A percentile compares a stretch with the other conserved stretches of the same genome.
Conservation (phyloP, 2,329 filamentous ascomycete genomes). For the Biscogniauxia marginata region DNA sequence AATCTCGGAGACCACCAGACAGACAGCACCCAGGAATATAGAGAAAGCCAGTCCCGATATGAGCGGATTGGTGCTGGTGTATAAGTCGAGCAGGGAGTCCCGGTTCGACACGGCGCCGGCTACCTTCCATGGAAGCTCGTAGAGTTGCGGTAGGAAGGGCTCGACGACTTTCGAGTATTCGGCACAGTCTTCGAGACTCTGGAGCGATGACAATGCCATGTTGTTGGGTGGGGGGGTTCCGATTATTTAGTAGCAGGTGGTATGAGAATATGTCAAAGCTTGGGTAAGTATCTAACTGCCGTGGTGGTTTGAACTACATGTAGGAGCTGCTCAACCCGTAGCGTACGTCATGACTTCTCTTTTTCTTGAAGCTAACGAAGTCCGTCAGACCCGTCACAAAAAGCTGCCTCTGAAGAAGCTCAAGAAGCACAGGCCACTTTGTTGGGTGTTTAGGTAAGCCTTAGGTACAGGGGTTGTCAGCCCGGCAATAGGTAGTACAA, state of each 20-base stretch:
- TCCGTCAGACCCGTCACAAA: no score
- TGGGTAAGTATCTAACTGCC: no score
- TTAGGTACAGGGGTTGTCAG: not conserved
- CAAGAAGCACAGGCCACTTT: slow-evolving; percentile 1
- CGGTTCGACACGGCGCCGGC: slow-evolving; percentile 58
- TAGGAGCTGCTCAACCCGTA: not conserved
- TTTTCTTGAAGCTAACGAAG: no score
- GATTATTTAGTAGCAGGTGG: no score
- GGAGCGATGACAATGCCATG: slow-evolving; percentile 73
- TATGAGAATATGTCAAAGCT: no score
- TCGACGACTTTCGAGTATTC: slow-evolving; percentile 72
- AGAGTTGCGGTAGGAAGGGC: slow-evolving; percentile 71
- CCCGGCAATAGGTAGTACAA: no score
- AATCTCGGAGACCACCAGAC: slow-evolving; percentile 75
- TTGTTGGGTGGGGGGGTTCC: no score
- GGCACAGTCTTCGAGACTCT: slow-evolving; percentile 69
- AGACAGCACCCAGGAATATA: slow-evolving; percentile 66
- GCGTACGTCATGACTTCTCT: not conserved
- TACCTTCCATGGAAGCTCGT: slow-evolving; percentile 65
- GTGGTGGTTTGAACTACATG: no score
- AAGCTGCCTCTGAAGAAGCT: not conserved
- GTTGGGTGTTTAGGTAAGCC: not conserved
- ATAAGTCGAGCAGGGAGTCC: slow-evolving; percentile 67
- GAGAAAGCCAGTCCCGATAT: slow-evolving; percentile 72
- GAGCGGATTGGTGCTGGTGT: slow-evolving; percentile 82